Evolutionary conservation across 2,329 filamentous ascomycete species (phyloP), one percentile per base, ranked within the genome.

Genomic region (Aspergillus versicolor): DNA sequence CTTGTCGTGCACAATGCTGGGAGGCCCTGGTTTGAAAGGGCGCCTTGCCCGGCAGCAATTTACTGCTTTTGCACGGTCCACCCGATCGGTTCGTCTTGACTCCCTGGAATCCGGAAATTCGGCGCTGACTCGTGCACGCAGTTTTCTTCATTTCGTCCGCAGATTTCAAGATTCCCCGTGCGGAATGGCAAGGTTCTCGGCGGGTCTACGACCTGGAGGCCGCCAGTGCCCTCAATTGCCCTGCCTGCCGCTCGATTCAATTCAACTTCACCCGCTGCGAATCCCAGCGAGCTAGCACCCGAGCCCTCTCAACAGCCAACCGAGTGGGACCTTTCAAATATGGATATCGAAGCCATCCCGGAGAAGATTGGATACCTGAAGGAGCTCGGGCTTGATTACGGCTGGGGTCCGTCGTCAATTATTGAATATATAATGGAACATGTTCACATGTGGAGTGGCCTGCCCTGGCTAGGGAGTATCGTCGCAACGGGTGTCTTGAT

Each of bases 381-480:
- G 65, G 82, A 85, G 6, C 80, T 97, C 11, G 94, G 94, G 3
- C 79, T 99, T 21, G 90, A 97, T 67, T 97, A 88, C 68, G 92
- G 93, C 70, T 92, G 80, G 79, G 93, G 93, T 15, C 85, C 90
- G 5, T 90, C 92, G 0, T 77, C 87, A 4, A 63, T 85, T 15
- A 86, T 94, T 73, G 82, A 97, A 76, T 92, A 83, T 81, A 21
- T 84, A 3, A 77, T 97, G 11, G 94, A 99, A 79, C 86, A 93
- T 70, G 71, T 95, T 41, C 91, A 99, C 75, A 80, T 97, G 60
- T 88, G 82, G 65, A 77, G 70, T 6, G 91, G 88, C 37, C 75
- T 91, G 54, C 90, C 91, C 12, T 97, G 94, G 94, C 92, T 90
- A 81, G 86, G 79, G 2, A 85, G 89, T 58, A 89, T 97, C 65